Evolutionary conservation across 495 filamentous ascomycete species (phyloP).

Genomic region (Apiosordaria backusii): DNA sequence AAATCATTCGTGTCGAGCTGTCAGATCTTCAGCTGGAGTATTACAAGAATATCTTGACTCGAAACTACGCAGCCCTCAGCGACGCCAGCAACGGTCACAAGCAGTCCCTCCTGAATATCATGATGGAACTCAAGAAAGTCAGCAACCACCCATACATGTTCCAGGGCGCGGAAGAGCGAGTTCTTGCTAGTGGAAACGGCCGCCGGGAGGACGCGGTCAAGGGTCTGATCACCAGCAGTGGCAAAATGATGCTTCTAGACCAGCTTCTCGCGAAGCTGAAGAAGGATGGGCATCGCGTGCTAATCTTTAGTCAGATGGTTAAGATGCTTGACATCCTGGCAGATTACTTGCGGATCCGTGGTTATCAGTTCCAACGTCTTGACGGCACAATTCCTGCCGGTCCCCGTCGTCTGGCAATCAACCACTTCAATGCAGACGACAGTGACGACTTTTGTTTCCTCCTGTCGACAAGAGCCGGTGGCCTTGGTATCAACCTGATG

Average conservation of each 20-base stretch:
- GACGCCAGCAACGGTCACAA: conserved; percentile 83
- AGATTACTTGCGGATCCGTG: conserved; percentile 85
- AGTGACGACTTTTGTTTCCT: conserved; percentile 96
- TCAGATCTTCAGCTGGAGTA: conserved; percentile 95
- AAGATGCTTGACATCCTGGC: conserved; percentile 95
- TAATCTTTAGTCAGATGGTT: conserved; percentile 99
- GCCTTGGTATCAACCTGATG: conserved; percentile 97
- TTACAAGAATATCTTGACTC: conserved; percentile 96
- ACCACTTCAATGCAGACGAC: conserved; percentile 93
- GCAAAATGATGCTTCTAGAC: conserved; percentile 98
- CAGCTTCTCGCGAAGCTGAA: conserved; percentile 87
- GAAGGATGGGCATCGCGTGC: conserved; percentile 85
- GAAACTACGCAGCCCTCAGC: conserved; percentile 93
- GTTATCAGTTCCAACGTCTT: conserved; percentile 87
- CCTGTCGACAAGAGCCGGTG: conserved; percentile 90
- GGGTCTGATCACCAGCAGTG: conserved; percentile 89
- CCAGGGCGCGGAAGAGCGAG: conserved; percentile 81
- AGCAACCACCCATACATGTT: conserved; percentile 99
- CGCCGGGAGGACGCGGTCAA: conserved; percentile 85
- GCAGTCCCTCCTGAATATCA: conserved; percentile 94
- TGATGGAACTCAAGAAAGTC: conserved; percentile 99
- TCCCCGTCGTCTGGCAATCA: conserved; percentile 84
- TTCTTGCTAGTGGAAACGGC: conserved; percentile 63
- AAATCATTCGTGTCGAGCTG: conserved; percentile 95
- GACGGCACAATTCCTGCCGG: conserved; percentile 90